Percentiles rank a stretch among this genome's conserved stretches.
Evolutionary conservation across 306 rosid genomes (phyloP).

Genomic region (Bauhinia variegata): DNA sequence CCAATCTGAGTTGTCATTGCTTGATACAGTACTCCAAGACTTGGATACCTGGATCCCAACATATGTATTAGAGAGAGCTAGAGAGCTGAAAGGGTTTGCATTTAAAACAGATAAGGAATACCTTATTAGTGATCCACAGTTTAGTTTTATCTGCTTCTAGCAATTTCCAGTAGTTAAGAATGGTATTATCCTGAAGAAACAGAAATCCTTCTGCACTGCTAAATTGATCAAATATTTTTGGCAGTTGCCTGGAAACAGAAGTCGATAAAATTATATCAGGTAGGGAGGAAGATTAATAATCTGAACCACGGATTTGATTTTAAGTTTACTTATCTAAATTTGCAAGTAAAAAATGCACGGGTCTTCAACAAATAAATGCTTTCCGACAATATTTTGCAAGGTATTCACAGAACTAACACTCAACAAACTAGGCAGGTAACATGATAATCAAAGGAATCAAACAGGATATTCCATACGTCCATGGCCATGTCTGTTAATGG

Average conservation of each 20-base stretch:
- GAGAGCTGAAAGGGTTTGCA: slow-evolving; percentile 2
- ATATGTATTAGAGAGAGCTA: slow-evolving; percentile 29
- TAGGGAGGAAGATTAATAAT: slow-evolving; percentile 22
- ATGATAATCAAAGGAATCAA: no score
- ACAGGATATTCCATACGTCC: no score
- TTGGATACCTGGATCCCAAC: slow-evolving; percentile 66
- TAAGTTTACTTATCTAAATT: background rate
- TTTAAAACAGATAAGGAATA: slow-evolving; percentile 41
- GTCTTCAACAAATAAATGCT: background rate
- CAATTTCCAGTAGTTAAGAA: slow-evolving; percentile 96
- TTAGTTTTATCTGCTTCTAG: slow-evolving; percentile 86
- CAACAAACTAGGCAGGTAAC: background rate
- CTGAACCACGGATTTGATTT: slow-evolving; percentile 10
- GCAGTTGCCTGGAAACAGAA: slow-evolving; percentile 65
- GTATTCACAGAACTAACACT: background rate
- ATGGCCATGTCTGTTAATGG: no score
- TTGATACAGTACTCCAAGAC: slow-evolving; percentile 76
- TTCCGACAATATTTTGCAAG: background rate
- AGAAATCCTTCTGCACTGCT: slow-evolving; percentile 92
- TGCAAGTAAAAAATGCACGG: background rate
- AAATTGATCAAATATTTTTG: slow-evolving; percentile 77
- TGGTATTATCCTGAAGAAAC: slow-evolving; percentile 83
- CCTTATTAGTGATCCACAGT: slow-evolving; percentile 90
- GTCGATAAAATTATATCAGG: slow-evolving; percentile 32
- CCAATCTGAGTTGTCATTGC: slow-evolving; percentile 70